Evolutionary conservation across 805 yeast genomes (phyloP).

Genomic region (Lachancea dasiensis): DNA sequence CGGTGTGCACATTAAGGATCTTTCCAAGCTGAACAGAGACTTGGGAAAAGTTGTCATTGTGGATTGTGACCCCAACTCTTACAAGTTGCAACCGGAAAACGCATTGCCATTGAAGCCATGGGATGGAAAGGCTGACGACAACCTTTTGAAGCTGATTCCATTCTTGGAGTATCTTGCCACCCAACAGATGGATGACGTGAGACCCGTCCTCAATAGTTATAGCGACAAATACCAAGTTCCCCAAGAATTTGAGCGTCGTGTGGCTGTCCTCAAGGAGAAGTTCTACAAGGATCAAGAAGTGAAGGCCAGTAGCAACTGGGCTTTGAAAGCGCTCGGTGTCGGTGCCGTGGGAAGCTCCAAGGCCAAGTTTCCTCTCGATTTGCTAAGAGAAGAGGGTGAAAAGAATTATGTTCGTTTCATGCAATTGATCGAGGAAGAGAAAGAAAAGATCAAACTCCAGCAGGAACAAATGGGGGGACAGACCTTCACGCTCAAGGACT

Average conservation of each 20-base stretch:
- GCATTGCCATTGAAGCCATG: constrained; percentile 82
- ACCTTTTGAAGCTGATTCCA: constrained; percentile 75
- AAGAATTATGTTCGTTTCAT: constrained; percentile 78
- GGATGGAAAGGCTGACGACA: constrained; percentile 82
- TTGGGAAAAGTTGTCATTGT: constrained; percentile 70
- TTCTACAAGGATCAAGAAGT: constrained; percentile 52
- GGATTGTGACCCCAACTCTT: constrained; percentile 70
- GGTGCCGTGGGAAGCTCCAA: constrained; percentile 24
- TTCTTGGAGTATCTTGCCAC: constrained; percentile 92
- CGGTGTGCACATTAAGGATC: constrained; percentile 85
- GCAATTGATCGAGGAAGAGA: constrained; percentile 80
- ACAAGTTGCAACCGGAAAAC: constrained; percentile 85
- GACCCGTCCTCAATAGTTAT: constrained; percentile 78
- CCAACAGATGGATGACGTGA: constrained; percentile 76
- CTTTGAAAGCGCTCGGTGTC: constrained; percentile 60
- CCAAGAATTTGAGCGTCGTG: constrained; percentile 77
- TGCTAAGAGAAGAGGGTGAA: constrained; percentile 88
- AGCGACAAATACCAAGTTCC: constrained; percentile 60
- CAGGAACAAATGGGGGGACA: constrained; percentile 79
- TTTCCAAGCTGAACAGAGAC: constrained; percentile 87
- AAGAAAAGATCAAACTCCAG: constrained; percentile 51
- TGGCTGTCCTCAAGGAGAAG: constrained; percentile 62
- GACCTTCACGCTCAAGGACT: constrained; percentile 76
- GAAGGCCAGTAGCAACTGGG: constrained; percentile 43
- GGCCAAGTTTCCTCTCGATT: constrained; percentile 65